phyloP scores from a whole-genome alignment of 257 asterid genomes.

The Gentiana straminea region DNA sequence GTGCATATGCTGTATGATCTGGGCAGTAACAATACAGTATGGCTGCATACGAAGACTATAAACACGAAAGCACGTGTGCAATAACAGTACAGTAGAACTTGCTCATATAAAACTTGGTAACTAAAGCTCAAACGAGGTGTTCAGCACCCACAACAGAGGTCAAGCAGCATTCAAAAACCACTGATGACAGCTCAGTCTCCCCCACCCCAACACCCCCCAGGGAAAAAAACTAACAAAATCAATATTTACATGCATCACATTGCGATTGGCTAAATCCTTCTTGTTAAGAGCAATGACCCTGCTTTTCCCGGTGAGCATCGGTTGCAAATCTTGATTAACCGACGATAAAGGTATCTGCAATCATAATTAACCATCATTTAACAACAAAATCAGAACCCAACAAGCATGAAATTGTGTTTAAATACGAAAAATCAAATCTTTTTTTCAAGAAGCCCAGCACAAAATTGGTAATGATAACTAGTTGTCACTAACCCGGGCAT shows the following conservation, averaged over 20 bases:
- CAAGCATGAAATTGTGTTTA: neutral
- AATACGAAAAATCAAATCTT: no score
- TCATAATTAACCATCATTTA: neutral
- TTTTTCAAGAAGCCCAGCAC: neutral
- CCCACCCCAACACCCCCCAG: neutral
- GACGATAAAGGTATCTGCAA: slow-evolving; percentile 80
- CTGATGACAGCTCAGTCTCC: neutral
- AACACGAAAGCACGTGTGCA: no score
- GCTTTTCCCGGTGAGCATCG: slow-evolving; percentile 58
- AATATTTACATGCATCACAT: slow-evolving; percentile 63
- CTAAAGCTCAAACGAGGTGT: no score
- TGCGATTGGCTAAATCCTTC: slow-evolving; percentile 92
- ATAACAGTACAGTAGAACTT: no score
- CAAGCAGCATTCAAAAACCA: neutral
- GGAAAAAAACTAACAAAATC: neutral
- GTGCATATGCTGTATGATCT: no score
- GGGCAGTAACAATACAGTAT: no score
- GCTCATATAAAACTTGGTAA: no score
- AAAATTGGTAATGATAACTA: neutral
- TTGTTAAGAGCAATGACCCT: slow-evolving; percentile 80
- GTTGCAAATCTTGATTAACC: slow-evolving; percentile 71
- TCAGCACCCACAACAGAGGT: neutral
- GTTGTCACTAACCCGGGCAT: slow-evolving; percentile 58
- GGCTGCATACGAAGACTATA: no score
- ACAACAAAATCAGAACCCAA: neutral